A percentile compares a stretch with the other conserved stretches of the same genome.
These are phyloP conservation scores for Zymoseptoria crescenta DNA, from an alignment of 2,329 filamentous ascomycete genomes.

Conservation along the genomic window DNA sequence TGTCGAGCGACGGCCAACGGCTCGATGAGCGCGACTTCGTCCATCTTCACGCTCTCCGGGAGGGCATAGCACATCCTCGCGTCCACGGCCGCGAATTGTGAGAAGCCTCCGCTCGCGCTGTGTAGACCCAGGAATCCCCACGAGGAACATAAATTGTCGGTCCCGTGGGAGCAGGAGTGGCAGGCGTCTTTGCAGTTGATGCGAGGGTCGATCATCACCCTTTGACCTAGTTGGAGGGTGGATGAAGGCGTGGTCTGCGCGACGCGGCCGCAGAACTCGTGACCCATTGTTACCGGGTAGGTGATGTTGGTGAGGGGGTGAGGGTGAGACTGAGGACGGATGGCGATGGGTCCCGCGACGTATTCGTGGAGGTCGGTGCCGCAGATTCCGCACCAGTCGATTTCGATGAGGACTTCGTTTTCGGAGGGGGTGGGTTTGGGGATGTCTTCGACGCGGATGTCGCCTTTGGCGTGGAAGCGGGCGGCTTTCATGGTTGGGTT, in stretches of 20 bases:
- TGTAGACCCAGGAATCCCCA: conserved; percentile 19
- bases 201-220: conserved; percentile 20
- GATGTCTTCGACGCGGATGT: conserved; percentile 23
- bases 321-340: conserved; percentile 7
- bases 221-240: conserved; percentile 10
- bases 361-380: conserved; percentile 20
- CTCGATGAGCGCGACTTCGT: conserved; percentile 18
- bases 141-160: conserved; percentile 11
- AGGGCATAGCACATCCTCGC: conserved; percentile 11
- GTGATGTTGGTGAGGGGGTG: conserved; percentile 12
- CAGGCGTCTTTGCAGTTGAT: conserved; percentile 15
- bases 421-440: conserved; percentile 14
- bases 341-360: conserved; percentile 14
- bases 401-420: conserved; percentile 18
- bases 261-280: conserved; percentile 21
- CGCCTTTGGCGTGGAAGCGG: conserved; percentile 18
- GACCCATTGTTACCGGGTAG: conserved; percentile 12
- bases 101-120: conserved; percentile 14
- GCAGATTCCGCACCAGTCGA: conserved; percentile 23
- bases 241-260: conserved; percentile 7
- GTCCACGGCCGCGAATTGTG: conserved; percentile 11
- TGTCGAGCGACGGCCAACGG: conserved; percentile 18
- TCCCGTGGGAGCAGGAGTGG: conserved; percentile 9
- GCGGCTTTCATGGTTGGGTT: conserved; percentile 19
- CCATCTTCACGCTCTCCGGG: conserved; percentile 12